phyloP scores from a whole-genome alignment of 257 asterid genomes.

The Coffea canephora region DNA sequence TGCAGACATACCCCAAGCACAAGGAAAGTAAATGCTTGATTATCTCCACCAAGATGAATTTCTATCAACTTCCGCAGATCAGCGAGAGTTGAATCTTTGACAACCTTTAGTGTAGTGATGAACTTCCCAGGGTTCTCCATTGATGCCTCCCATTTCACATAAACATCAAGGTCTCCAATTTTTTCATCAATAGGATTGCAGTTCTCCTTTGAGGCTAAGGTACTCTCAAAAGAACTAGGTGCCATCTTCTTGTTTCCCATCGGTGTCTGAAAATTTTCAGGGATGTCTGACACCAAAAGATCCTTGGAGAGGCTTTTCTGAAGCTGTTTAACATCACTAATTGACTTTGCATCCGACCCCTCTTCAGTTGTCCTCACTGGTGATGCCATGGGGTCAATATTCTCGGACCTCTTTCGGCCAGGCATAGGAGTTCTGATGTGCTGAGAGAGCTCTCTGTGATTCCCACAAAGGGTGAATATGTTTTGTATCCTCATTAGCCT shows the following conservation, averaged over 20 bases:
- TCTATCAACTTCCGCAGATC: conserved; percentile 83
- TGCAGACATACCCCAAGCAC: conserved; percentile 42
- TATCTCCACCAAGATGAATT: conserved; percentile 57
- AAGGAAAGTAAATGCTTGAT: conserved; percentile 61
- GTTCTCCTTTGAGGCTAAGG: conserved; percentile 41
- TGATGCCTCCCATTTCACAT: conserved; percentile 85
- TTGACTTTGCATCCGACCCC: background rate
- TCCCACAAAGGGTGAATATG: conserved; percentile 69
- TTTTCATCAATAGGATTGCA: conserved; percentile 28
- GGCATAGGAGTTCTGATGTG: conserved; percentile 28
- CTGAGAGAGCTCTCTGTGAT: conserved; percentile 49
- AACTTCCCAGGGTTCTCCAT: conserved; percentile 68
- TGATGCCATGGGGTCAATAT: conserved; percentile 7
- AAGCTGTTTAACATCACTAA: conserved; percentile 17
- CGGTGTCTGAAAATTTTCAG: conserved; percentile 18
- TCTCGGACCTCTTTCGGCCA: conserved; percentile 14
- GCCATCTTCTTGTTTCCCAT: conserved; percentile 21
- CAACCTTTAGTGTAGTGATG: conserved; percentile 56
- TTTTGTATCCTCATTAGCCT: conserved; percentile 58
- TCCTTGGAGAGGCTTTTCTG: conserved; percentile 18
- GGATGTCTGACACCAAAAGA: conserved; percentile 10
- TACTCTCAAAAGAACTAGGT: conserved; percentile 18
- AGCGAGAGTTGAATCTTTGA: conserved; percentile 68
- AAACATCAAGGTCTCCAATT: conserved; percentile 38
- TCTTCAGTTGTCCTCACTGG: background rate